Evolutionary conservation across 2,329 filamentous ascomycete species (phyloP).

Genomic region (Cercospora sojina): DNA sequence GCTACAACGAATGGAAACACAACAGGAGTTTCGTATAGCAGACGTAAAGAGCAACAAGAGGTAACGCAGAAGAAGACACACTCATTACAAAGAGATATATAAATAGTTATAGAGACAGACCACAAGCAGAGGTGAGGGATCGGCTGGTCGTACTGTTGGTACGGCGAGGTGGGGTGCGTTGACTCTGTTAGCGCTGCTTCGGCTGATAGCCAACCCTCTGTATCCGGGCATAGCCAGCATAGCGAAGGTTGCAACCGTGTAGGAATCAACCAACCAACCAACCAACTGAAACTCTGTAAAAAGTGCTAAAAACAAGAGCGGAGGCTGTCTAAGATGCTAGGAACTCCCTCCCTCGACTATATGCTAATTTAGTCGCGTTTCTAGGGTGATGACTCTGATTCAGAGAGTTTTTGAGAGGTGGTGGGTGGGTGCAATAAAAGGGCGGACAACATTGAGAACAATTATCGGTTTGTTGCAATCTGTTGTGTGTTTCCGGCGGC

Average conservation of each 20-base stretch:
- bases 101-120: constrained; percentile 12
- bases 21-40: constrained; percentile 16
- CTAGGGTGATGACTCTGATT: not conserved
- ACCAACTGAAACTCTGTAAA: not conserved
- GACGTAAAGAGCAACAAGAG: constrained; percentile 9
- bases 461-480: too few relatives aligned
- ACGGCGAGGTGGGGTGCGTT: constrained; percentile 16
- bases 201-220: constrained; percentile 17
- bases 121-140: too few relatives aligned
- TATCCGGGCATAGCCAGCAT: constrained; percentile 16
- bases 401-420: not conserved
- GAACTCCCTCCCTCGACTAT: not conserved
- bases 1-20: constrained; percentile 8
- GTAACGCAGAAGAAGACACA: constrained; percentile 2
- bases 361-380: not conserved
- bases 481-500: too few relatives aligned
- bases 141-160: too few relatives aligned
- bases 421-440: not conserved
- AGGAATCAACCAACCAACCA: constrained; percentile 13
- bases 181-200: constrained; percentile 11
- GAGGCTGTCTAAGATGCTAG: not conserved
- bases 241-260: constrained; percentile 16
- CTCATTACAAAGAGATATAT: constrained; percentile 11
- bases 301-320: not conserved
- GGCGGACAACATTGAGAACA: not conserved